phyloP scores from a whole-genome alignment of 352 stramenopile species.

The Globisporangium splendens region DNA sequence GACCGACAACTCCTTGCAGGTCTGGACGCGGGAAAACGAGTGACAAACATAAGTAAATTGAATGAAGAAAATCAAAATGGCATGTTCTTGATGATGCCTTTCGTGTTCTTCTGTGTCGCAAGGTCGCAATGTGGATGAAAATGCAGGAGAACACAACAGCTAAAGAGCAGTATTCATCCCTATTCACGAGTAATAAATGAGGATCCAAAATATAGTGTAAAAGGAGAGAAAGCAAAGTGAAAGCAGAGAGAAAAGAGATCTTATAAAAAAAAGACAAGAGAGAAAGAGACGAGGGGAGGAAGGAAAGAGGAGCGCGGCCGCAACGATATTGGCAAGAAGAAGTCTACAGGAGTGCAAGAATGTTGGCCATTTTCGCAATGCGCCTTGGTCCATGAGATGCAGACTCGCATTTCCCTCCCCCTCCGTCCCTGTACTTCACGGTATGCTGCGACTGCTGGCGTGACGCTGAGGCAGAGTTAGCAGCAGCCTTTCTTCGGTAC shows the following conservation, averaged over 20 bases:
- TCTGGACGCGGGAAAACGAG: constrained; percentile 34
- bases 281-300: constrained; percentile 21
- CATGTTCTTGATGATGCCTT: background rate
- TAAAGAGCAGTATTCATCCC: background rate
- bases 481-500: constrained; percentile 84
- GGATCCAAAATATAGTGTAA: background rate
- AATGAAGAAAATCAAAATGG: background rate
- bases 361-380: too few species aligned
- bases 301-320: constrained; percentile 14
- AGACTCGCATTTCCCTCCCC: background rate
- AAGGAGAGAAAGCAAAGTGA: constrained; percentile 2
- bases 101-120: background rate
- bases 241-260: constrained; percentile 2
- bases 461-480: constrained; percentile 28
- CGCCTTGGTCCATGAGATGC: too few species aligned
- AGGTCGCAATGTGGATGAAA: background rate
- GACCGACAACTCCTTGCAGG: constrained; percentile 66
- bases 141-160: background rate
- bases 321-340: background rate
- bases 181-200: constrained; percentile 5
- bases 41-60: background rate
- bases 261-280: constrained; percentile 8
- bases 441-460: background rate
- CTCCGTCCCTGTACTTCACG: background rate
- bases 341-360: background rate